phyloP scores from a whole-genome alignment of 176 grass and related monocot genomes.

The Hordeum marinum region DNA sequence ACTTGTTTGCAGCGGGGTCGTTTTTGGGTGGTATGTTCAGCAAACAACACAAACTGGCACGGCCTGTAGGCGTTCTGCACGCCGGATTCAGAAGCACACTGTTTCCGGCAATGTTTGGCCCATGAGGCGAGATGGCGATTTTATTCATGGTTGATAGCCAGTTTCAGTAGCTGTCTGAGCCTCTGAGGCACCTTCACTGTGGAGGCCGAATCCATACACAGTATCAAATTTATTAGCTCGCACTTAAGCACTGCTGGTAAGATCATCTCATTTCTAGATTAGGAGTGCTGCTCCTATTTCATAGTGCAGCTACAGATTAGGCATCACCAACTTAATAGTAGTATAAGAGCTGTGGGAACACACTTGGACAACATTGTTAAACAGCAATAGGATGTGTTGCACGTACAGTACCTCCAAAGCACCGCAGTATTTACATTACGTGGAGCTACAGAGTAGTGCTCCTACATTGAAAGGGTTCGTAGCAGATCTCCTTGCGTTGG shows the following conservation, averaged over 20 bases:
- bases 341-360: not conserved
- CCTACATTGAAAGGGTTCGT: not conserved
- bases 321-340: not conserved
- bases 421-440: not conserved
- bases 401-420: not conserved
- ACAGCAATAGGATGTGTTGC: not conserved
- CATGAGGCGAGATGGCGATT: not conserved
- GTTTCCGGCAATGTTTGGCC: not conserved
- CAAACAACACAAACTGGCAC: not conserved
- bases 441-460: not conserved
- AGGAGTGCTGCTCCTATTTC: not conserved
- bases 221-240: not conserved
- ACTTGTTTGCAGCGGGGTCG: not conserved
- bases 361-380: not conserved
- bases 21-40: slow-evolving; percentile 17
- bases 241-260: not conserved
- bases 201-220: not conserved
- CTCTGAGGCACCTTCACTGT: not conserved
- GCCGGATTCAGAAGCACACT: not conserved
- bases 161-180: not conserved
- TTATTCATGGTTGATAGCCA: not conserved
- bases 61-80: not conserved
- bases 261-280: not conserved
- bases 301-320: not conserved
- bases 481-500: not conserved